Conservation (phyloP, 1,139 yeast species). For the Yamadazyma spencermartinsiae region DNA sequence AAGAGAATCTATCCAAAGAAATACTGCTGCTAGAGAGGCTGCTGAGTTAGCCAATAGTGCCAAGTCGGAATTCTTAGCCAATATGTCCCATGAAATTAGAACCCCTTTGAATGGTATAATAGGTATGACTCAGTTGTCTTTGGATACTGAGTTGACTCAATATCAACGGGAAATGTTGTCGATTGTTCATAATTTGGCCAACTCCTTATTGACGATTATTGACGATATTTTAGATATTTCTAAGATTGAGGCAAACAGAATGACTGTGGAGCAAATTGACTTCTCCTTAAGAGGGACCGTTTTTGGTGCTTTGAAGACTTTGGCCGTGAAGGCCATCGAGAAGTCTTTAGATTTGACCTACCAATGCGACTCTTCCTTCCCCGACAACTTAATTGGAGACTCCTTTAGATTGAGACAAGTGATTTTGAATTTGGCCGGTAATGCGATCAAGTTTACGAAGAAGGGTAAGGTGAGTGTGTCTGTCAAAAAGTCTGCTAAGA, state of each 20-base stretch:
- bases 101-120: constrained; percentile 92
- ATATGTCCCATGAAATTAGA: constrained; percentile 89
- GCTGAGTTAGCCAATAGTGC: constrained; percentile 89
- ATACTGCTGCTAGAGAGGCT: constrained; percentile 91
- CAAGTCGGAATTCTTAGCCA: constrained; percentile 88
- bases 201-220: constrained; percentile 77
- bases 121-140: constrained; percentile 87
- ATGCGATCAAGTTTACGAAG: constrained; percentile 84
- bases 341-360: constrained; percentile 77
- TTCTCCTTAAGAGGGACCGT: constrained; percentile 83
- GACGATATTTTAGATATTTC: constrained; percentile 90
- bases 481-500: constrained; percentile 51
- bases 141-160: constrained; percentile 84
- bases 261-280: constrained; percentile 88
- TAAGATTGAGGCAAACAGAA: constrained; percentile 87
- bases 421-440: constrained; percentile 79
- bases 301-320: constrained; percentile 82
- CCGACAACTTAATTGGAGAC: constrained; percentile 83
- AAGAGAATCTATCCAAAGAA: constrained; percentile 86
- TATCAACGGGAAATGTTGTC: constrained; percentile 89
- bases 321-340: constrained; percentile 86
- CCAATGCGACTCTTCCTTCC: constrained; percentile 82
- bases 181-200: constrained; percentile 83
- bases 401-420: constrained; percentile 85
- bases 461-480: constrained; percentile 73